Evolutionary conservation across 805 yeast genomes (phyloP).

Genomic region (Teunomyces atbi): DNA sequence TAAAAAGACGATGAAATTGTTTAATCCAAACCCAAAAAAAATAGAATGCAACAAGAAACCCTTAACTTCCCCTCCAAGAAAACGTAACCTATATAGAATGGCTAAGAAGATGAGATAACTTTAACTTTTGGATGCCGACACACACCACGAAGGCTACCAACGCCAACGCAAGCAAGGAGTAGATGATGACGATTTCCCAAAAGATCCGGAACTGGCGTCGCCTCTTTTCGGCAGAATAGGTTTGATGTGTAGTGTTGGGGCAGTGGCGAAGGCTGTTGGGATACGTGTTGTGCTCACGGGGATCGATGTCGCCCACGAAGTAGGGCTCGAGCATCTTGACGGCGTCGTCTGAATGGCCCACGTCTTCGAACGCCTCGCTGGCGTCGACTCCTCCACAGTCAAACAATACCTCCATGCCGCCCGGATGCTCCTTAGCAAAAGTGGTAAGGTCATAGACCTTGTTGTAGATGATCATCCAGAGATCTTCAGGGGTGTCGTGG

Average conservation of each 20-base stretch:
- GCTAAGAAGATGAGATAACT: slow-evolving; percentile 16
- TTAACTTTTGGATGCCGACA: slow-evolving; percentile 18
- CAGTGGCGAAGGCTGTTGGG: slow-evolving; percentile 11
- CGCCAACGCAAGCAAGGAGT: slow-evolving; percentile 13
- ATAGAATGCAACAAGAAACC: neutral
- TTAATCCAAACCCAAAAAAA: neutral
- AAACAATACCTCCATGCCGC: slow-evolving; percentile 66
- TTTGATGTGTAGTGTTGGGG: neutral
- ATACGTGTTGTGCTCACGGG: slow-evolving; percentile 16
- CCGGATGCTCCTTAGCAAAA: slow-evolving; percentile 79
- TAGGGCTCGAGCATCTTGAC: slow-evolving; percentile 29
- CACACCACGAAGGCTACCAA: slow-evolving; percentile 15
- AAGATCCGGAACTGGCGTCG: slow-evolving; percentile 7
- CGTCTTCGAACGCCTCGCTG: slow-evolving; percentile 61
- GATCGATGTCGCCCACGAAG: slow-evolving; percentile 26
- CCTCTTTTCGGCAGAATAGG: slow-evolving; percentile 6
- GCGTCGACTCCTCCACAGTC: slow-evolving; percentile 81
- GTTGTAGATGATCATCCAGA: slow-evolving; percentile 83
- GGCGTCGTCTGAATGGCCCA: slow-evolving; percentile 37
- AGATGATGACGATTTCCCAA: slow-evolving; percentile 11
- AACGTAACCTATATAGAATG: neutral
- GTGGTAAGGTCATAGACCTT: slow-evolving; percentile 74
- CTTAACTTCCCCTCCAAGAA: neutral
- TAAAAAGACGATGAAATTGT: neutral
- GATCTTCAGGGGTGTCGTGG: slow-evolving; percentile 72